Base-by-base conservation (phyloP, 331 rosid genomes). In the Malus hybrid region DNA sequence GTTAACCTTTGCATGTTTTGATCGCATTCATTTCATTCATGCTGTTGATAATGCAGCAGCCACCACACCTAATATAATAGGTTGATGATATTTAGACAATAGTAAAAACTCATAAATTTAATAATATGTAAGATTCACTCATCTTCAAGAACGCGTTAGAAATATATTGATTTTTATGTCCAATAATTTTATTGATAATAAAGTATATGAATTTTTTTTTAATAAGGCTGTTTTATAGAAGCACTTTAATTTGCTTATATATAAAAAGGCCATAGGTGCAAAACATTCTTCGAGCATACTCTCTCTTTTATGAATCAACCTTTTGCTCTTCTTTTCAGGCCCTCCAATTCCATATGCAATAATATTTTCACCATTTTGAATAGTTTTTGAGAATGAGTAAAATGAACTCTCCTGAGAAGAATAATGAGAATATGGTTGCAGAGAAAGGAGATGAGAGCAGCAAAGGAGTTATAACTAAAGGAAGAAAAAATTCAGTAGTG, bases 321-420 rank as follows among this genome's bases (percentile, higher is more conserved):
- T 4, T 48, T 15, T 42, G 6, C 33, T 50, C 73, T 48, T 77
- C 39, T 76, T 73, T 70, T 68, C 44, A 63, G 71, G 16, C 66
- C 16, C 19, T 6, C 28, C 66, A 67, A 29, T 58, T 12, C 66
- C 24, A 63, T 52, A 48, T 8, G 39, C 30, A 62, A 19, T 24
- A 58, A 10, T 20, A 20, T 57, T 57, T 20, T 57, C 28, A 22
- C 24, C 29, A 26, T 4, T 28, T 28, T 39, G 44, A 39, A 14
- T 14, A 15, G 30, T 62, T 24, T 28, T 28, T 62, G 6, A 28
- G 63, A 66, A 73, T 46, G 32, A 66, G 36, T 11, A 67, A 75
- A 70, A 86, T 86, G 98, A 75, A 36, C 57, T 84, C 89, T 42
- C 76, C 76, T 24, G 66, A 62, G 22, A 84, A 63, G 75, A 79